Conservation (phyloP, 2,329 filamentous ascomycete species). For the Penicillium sp. region DNA sequence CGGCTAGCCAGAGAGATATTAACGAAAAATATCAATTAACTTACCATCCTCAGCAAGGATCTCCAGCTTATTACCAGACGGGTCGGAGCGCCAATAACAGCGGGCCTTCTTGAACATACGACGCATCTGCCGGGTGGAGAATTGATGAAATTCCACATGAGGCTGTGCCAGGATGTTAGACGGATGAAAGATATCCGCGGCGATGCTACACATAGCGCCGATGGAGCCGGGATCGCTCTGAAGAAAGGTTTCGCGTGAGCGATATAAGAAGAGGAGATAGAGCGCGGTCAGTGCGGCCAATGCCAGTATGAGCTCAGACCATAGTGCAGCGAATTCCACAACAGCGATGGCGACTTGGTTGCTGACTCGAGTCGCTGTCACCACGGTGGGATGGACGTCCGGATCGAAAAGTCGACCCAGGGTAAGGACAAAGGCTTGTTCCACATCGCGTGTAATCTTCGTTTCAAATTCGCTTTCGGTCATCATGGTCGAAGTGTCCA, state of each 20-base stretch:
- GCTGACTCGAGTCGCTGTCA: slow-evolving; percentile 26
- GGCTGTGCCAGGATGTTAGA: slow-evolving; percentile 32
- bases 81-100: slow-evolving; percentile 33
- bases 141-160: slow-evolving; percentile 34
- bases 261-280: slow-evolving; percentile 32
- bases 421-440: slow-evolving; percentile 35
- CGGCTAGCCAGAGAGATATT: neutral
- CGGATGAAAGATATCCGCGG: slow-evolving; percentile 33
- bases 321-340: slow-evolving; percentile 32
- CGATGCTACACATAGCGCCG: slow-evolving; percentile 39
- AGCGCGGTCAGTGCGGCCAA: slow-evolving; percentile 27
- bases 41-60: slow-evolving; percentile 34
- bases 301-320: slow-evolving; percentile 34
- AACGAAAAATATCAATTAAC: neutral
- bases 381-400: slow-evolving; percentile 21
- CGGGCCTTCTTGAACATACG: slow-evolving; percentile 32
- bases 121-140: slow-evolving; percentile 36
- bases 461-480: slow-evolving; percentile 28
- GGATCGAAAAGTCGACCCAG: slow-evolving; percentile 37
- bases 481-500: slow-evolving; percentile 36
- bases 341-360: slow-evolving; percentile 34
- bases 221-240: slow-evolving; percentile 38
- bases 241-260: slow-evolving; percentile 32
- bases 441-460: slow-evolving; percentile 32
- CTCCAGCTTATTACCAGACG: slow-evolving; percentile 31